Conservation (phyloP, 1,284 basidiomycete species). For the Leccinum pseudoinsigne region DNA sequence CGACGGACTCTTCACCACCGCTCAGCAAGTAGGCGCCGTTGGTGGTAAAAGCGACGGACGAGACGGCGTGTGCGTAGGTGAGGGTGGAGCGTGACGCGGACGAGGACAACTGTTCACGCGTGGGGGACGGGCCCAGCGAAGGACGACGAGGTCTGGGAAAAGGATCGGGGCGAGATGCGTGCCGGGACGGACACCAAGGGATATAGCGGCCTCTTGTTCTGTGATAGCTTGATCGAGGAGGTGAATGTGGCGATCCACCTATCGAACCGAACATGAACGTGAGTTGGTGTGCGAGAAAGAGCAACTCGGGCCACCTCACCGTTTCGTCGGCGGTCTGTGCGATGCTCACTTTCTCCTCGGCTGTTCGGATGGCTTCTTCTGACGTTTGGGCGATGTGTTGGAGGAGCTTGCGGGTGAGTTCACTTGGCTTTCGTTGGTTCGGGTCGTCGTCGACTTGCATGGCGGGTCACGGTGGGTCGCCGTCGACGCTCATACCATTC, state of each 20-base stretch:
- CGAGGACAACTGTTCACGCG: slow-evolving; percentile 32
- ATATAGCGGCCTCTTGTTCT: slow-evolving; percentile 65
- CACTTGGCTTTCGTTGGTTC: slow-evolving; percentile 16
- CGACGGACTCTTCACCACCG: too few species aligned
- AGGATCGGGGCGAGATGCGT: slow-evolving; percentile 54
- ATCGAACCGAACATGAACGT: slow-evolving; percentile 7
- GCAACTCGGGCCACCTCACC: slow-evolving; percentile 39
- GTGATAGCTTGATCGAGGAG: slow-evolving; percentile 72
- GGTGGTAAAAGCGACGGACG: too few species aligned
- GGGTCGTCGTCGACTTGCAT: slow-evolving; percentile 8
- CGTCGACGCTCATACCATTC: neutral
- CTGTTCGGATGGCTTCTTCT: slow-evolving; percentile 61
- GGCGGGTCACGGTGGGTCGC: neutral
- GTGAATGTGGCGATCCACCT: slow-evolving; percentile 73
- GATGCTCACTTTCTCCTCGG: slow-evolving; percentile 74
- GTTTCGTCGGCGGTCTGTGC: slow-evolving; percentile 68
- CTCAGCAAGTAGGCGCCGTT: too few species aligned
- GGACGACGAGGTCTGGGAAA: slow-evolving; percentile 58
- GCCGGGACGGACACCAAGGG: slow-evolving; percentile 52
- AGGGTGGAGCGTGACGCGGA: too few species aligned
- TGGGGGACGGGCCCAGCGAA: slow-evolving; percentile 46
- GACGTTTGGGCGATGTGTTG: slow-evolving; percentile 56
- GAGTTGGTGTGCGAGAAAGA: slow-evolving; percentile 1
- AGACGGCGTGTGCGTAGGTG: slow-evolving; percentile 37
- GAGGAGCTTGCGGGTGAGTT: slow-evolving; percentile 50